These are phyloP conservation scores for Phytophthora citricola DNA, from an alignment of 352 stramenopile species.

Conservation along the genomic window DNA sequence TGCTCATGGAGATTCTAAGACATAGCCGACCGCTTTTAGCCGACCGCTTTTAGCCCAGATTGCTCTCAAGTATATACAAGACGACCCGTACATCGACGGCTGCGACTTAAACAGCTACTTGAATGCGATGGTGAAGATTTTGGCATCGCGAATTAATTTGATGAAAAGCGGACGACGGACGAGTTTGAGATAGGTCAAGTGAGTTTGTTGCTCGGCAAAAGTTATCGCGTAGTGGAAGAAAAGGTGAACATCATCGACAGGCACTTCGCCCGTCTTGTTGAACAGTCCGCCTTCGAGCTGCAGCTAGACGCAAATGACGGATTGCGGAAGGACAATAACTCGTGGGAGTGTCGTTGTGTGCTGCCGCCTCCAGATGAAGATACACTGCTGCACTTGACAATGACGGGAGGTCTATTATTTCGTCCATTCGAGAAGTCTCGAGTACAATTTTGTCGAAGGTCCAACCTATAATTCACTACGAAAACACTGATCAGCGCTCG, in stretches of 20 bases:
- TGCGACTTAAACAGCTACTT: too few relatives aligned
- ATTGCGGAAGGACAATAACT: background rate
- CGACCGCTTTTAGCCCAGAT: too few relatives aligned
- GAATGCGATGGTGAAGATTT: too few relatives aligned
- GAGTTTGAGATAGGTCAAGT: background rate
- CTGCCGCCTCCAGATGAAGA: too few relatives aligned
- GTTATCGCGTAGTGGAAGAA: background rate
- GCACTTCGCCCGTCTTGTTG: background rate
- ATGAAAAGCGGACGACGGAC: too few relatives aligned
- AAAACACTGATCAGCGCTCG: background rate
- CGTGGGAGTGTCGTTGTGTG: conserved; percentile 1
- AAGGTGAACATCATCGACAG: background rate
- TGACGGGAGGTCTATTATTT: background rate
- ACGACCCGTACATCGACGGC: too few relatives aligned
- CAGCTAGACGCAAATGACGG: background rate
- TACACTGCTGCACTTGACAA: background rate
- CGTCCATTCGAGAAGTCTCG: background rate
- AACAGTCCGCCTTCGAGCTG: background rate
- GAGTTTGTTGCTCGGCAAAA: conserved; percentile 2
- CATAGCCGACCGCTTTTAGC: too few relatives aligned
- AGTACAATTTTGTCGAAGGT: background rate
- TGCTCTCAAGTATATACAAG: too few relatives aligned
- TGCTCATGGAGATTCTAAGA: too few relatives aligned
- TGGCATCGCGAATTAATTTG: too few relatives aligned
- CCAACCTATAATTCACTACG: background rate